A percentile compares a stretch with the other conserved stretches of the same genome.
phyloP scores from a whole-genome alignment of 2,329 filamentous ascomycete genomes.

The Incumbomyces lentus region DNA sequence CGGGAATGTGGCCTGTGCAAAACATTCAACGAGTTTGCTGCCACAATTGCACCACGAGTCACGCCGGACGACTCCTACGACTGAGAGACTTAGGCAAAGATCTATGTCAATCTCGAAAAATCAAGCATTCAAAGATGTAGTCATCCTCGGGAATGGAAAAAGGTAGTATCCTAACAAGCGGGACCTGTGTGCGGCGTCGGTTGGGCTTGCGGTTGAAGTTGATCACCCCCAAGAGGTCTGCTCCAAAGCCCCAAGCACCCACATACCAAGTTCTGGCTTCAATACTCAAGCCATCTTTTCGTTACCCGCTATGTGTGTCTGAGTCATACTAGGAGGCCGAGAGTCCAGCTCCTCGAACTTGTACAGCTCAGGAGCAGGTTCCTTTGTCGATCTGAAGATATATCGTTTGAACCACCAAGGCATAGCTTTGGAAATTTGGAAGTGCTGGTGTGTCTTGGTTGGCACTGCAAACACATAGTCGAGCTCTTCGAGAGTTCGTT shows the following conservation, averaged over 20 bases:
- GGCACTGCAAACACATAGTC: conserved; percentile 46
- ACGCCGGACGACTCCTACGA: too few relatives aligned
- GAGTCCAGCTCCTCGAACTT: conserved; percentile 30
- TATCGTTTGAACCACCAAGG: conserved; percentile 40
- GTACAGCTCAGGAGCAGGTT: conserved; percentile 36
- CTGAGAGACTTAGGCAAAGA: too few relatives aligned
- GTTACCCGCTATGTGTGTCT: not conserved
- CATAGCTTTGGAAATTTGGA: conserved; percentile 28
- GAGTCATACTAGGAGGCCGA: not conserved
- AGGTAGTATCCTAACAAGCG: too few relatives aligned
- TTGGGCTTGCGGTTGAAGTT: too few relatives aligned
- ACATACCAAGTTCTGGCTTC: too few relatives aligned
- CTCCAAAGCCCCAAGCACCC: too few relatives aligned
- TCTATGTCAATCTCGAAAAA: too few relatives aligned
- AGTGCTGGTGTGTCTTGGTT: conserved; percentile 33
- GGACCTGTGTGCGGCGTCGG: too few relatives aligned
- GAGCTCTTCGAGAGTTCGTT: conserved; percentile 36
- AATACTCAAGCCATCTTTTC: conserved; percentile 1
- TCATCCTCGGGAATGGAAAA: too few relatives aligned
- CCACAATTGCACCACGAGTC: not conserved
- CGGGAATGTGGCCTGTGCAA: conserved; percentile 15
- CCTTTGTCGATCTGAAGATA: conserved; percentile 25
- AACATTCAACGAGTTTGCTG: conserved; percentile 17
- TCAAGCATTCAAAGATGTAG: too few relatives aligned
- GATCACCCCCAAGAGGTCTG: too few relatives aligned